Evolutionary conservation across 2,329 filamentous ascomycete genomes (phyloP), one percentile per base, ranked within the genome.

Genomic region (Fusarium vanettenii): DNA sequence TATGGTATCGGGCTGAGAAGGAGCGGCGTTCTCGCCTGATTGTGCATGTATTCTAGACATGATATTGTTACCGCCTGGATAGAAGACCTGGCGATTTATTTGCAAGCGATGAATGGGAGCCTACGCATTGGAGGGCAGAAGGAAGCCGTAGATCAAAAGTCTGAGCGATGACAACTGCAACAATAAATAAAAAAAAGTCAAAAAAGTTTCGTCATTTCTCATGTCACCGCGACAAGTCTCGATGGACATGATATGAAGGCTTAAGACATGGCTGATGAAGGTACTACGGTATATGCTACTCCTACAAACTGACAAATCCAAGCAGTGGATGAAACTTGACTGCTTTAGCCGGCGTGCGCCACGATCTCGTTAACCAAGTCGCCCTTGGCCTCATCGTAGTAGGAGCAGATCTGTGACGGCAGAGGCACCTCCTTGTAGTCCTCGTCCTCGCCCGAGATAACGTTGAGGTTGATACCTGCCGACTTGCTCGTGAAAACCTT

Each of bases 401-500:
- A 87, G 81, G 95, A 90, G 83, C 95, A 92, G 79, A 98, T 93
- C 87, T 99, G 97, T 80, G 95, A 94, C 0, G 97, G 97, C 69
- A 98, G 84, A 1, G 97, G 92, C 63, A 94, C 89, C 85, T 99
- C 97, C 82, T 92, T 93, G 82, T 94, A 97, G 80, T 99, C 97
- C 16, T 92, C 94, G 33, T 94, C 91, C 31, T 87, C 88, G 9
- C 91, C 91, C 22, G 88, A 85, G 4, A 95, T 91, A 14, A 98
- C 86, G 77, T 97, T 95, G 76, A 99, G 88, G 84, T 99, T 99
- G 78, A 99, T 89, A 60, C 93, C 91, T 5, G 92, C 91, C 72
- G 92, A 96, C 86, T 98, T 98, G 88, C 94, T 97, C 37, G 93
- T 93, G 83, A 96, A 97, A 59, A 98, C 88, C 82, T 97, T 94